These are phyloP conservation scores for Candida railenensis DNA, from an alignment of 805 yeast species.

Conservation along the genomic window DNA sequence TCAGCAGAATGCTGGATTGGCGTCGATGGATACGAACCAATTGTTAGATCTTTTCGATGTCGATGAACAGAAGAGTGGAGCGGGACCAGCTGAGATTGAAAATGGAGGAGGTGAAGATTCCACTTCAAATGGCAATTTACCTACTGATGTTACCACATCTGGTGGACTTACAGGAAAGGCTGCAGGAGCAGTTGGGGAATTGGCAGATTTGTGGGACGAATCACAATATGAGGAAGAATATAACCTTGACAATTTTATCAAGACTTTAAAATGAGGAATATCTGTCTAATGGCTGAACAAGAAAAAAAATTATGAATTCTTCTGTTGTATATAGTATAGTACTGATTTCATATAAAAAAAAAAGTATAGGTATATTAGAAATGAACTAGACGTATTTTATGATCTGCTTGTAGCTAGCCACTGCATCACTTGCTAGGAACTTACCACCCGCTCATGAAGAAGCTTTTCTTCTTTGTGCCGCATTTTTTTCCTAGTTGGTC, in stretches of 20 bases:
- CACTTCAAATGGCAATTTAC: conserved; percentile 23
- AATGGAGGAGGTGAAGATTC: conserved; percentile 31
- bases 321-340: no score
- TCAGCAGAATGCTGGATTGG: conserved; percentile 94
- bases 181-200: conserved; percentile 80
- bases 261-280: conserved; percentile 53
- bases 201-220: conserved; percentile 95
- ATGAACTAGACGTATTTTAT: no score
- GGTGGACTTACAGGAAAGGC: conserved; percentile 66
- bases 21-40: conserved; percentile 96
- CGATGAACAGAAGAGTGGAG: conserved; percentile 39
- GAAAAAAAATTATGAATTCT: neutral
- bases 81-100: conserved; percentile 27
- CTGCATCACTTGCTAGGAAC: no score
- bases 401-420: no score
- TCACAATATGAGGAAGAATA: conserved; percentile 96
- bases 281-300: neutral
- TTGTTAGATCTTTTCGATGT: conserved; percentile 84
- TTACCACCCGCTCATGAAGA: no score
- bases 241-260: conserved; percentile 88
- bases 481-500: no score
- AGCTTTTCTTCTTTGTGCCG: no score
- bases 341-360: no score
- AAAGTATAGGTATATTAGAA: no score
- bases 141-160: conserved; percentile 59